These are phyloP conservation scores for Trichoderma afroharzianum DNA, from an alignment of 2,329 filamentous ascomycete species.

Conservation along the genomic window DNA sequence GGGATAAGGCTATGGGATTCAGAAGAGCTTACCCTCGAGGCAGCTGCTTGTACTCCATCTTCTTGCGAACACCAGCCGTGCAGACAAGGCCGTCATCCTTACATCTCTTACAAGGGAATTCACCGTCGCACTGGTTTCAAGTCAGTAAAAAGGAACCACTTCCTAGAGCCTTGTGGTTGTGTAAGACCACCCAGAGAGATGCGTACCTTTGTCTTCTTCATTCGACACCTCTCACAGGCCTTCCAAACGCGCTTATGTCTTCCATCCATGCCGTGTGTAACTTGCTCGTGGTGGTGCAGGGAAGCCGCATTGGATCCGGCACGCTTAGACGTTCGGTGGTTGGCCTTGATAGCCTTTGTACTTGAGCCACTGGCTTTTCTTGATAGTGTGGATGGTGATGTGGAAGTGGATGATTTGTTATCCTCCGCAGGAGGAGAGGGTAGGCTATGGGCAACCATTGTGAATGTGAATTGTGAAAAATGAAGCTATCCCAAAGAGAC, in stretches of 20 bases:
- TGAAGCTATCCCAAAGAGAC: neutral
- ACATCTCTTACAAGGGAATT: constrained; percentile 64
- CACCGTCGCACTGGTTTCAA: constrained; percentile 56
- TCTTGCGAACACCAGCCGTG: constrained; percentile 60
- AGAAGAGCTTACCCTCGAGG: constrained; percentile 52
- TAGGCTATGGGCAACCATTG: constrained; percentile 46
- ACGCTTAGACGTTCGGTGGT: constrained; percentile 51
- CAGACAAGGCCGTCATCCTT: constrained; percentile 63
- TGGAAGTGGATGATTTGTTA: constrained; percentile 32
- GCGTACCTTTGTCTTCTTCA: constrained; percentile 66
- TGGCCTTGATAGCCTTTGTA: constrained; percentile 47
- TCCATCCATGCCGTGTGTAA: constrained; percentile 44
- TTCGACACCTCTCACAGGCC: constrained; percentile 62
- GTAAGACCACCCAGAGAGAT: no score
- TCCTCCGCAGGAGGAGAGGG: constrained; percentile 54
- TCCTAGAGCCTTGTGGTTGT: neutral
- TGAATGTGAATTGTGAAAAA: constrained; percentile 22
- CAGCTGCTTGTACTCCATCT: constrained; percentile 66
- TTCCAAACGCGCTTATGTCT: constrained; percentile 65
- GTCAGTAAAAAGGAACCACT: constrained; percentile 9
- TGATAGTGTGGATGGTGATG: constrained; percentile 25
- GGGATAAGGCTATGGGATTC: neutral
- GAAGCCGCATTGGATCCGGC: constrained; percentile 38
- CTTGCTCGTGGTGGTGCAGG: constrained; percentile 37
- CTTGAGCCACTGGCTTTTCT: constrained; percentile 39